Percentiles rank a stretch among this genome's conserved stretches.
Evolutionary conservation across 371 early-diverging fungal species (phyloP).

Genomic region (Rhizopus arrhizus): DNA sequence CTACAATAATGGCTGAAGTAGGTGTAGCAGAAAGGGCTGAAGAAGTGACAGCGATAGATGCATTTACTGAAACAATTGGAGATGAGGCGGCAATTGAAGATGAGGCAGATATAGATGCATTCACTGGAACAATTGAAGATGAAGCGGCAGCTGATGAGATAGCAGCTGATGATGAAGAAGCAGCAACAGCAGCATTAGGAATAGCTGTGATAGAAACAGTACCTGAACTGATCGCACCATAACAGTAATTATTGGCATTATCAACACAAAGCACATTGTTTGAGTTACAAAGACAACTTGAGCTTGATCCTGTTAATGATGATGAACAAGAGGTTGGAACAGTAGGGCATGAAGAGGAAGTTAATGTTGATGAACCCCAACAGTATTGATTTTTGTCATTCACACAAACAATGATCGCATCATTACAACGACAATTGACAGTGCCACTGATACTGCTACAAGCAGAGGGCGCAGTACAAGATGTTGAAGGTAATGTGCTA

Average conservation of each 20-base stretch:
- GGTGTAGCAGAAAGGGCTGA: constrained; percentile 10
- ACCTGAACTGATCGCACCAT: constrained; percentile 23
- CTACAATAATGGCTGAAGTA: neutral
- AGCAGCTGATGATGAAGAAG: constrained; percentile 5
- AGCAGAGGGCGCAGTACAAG: constrained; percentile 31
- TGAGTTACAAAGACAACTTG: constrained; percentile 42
- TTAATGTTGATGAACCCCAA: constrained; percentile 43
- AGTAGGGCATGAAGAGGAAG: constrained; percentile 32
- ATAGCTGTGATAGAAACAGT: constrained; percentile 21
- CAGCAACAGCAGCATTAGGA: constrained; percentile 22
- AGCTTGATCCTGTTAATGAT: constrained; percentile 25
- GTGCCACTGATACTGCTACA: constrained; percentile 35
- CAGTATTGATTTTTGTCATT: constrained; percentile 36
- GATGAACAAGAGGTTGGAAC: constrained; percentile 34
- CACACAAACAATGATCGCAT: constrained; percentile 35
- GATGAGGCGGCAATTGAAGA: constrained; percentile 11
- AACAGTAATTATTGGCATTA: constrained; percentile 44
- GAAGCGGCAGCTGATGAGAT: constrained; percentile 12
- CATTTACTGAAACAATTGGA: constrained; percentile 4
- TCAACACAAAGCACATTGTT: constrained; percentile 47
- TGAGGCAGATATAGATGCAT: constrained; percentile 3
- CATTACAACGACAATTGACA: constrained; percentile 41
- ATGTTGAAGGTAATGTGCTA: constrained; percentile 33
- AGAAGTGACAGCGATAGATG: constrained; percentile 7
- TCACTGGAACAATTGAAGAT: constrained; percentile 1